phyloP scores from a whole-genome alignment of 2,329 filamentous ascomycete species.

The Dactylellina sp. region DNA sequence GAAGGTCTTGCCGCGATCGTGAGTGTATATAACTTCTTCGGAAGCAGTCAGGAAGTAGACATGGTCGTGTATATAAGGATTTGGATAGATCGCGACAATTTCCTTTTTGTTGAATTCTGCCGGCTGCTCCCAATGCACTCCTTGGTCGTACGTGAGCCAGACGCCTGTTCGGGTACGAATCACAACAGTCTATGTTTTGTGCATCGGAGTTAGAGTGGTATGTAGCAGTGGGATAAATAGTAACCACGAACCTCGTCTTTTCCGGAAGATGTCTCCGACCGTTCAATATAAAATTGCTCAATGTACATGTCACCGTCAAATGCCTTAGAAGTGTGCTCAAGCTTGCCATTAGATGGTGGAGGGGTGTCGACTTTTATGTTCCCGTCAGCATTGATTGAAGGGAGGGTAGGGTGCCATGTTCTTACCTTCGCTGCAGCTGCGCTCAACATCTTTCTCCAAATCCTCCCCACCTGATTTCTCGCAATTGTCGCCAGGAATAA shows the following conservation, averaged over 20 bases:
- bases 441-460: slow-evolving; percentile 79
- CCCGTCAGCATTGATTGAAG: slow-evolving; percentile 18
- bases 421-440: slow-evolving; percentile 75
- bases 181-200: slow-evolving; percentile 66
- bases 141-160: slow-evolving; percentile 84
- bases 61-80: slow-evolving; percentile 83
- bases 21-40: slow-evolving; percentile 80
- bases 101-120: slow-evolving; percentile 76
- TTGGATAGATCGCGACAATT: slow-evolving; percentile 78
- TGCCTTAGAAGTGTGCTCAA: slow-evolving; percentile 63
- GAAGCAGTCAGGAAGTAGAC: slow-evolving; percentile 84
- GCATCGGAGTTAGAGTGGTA: background rate
- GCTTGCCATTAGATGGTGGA: slow-evolving; percentile 74
- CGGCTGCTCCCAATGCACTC: slow-evolving; percentile 80
- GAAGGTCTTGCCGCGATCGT: slow-evolving; percentile 80
- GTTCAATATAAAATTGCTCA: slow-evolving; percentile 81
- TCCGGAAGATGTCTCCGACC: slow-evolving; percentile 72
- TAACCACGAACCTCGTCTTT: slow-evolving; percentile 73
- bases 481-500: slow-evolving; percentile 87
- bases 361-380: slow-evolving; percentile 62
- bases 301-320: slow-evolving; percentile 62
- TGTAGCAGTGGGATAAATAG: background rate
- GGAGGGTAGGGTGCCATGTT: background rate
- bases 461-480: slow-evolving; percentile 75
- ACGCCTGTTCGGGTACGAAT: slow-evolving; percentile 72